Base-by-base conservation (phyloP, 192 early-diverging fungal species). In the Linnemannia schmuckeri region DNA sequence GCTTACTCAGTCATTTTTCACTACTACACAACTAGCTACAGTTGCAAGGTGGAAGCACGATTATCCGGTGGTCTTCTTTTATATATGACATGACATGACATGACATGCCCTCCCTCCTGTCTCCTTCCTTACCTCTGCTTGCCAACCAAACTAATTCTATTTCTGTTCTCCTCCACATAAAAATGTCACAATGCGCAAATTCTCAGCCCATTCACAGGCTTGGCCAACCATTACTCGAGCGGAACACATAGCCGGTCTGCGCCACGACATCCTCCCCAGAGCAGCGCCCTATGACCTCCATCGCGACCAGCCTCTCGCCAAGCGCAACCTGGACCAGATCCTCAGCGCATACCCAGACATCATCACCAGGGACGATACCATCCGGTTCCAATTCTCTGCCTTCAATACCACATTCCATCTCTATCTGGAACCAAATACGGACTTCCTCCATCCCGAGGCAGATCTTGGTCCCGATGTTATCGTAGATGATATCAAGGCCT, bases 401-500 rank as follows among this genome's bases (percentile, higher is more conserved):
- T 95, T 90, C 89, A 94, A 95, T 78, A 89, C 88, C 35, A 94
- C 94, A 3, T 95, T 95, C 61, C 88, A 88, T 74, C 82, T 96
- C 54, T 80, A 95, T 44, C 85, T 96, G 30, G 91, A 93, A 79
- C 94, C 94, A 38, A 96, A 96, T 84, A 73, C 85, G 35, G 94
- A 95, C 74, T 79, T 96, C 66, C 88, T 96, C 66, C 94, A 96
- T 80, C 92, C 94, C 2, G 82, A 93, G 8, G 94, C 94, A 0
- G 87, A 78, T 42, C 52, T 92, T 2, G 81, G 89, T 9, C 91
- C 91, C 47, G 79, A 81, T 74, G 35, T 81, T 27, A 37, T 24
- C 27, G 40, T 78, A 5, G 92, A 93, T n/a, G 91, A 92, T 33
- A 91, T 88, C 75, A 84, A 90, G 57, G 85, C 95, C 22, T 96